Evolutionary conservation across 306 rosid genomes (phyloP), one percentile per base, ranked within the genome.

Genomic region (Mucuna pruriens): DNA sequence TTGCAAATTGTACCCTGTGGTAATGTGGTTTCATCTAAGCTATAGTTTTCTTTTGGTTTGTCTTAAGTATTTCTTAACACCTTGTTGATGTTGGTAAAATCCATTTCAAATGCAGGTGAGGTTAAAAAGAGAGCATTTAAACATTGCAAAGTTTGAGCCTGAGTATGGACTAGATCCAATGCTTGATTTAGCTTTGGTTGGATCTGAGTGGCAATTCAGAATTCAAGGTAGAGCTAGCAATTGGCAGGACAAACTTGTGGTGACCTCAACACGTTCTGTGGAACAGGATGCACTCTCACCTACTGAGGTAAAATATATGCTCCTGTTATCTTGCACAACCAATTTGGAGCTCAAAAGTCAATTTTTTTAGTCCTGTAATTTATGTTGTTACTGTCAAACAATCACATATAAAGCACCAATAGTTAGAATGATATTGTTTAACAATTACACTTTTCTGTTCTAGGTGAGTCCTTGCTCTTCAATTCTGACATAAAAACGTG

Each of bases 171-270:
- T 94, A 58, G 97, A 94, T 83, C 98, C 97, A 17, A 88, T 91
- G 97, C 90, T 92, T 45, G 98, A 94, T 90, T 84, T 94, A 70
- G 97, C 94, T 80, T 90, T 94, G 80, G 97, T 94, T 42, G 98
- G 98, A 75, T 91, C 97, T 2, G 98, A 94, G 79, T 94, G 98
- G 98, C 98, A 91, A 83, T 92, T 94, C 71, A 88, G 93, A 76
- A 90, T 94, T 76, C 98, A 90, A 86, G 90, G 97, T 80, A 94
- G 94, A 75, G 90, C 98, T 52, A 94, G 98, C 90, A 90, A 87
- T 84, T 94, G 98, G 97, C 94, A 94, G 87, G 97, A 92, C 55
- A 94, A 94, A 84, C 88, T 92, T 87, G 98, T 92, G 52, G 98
- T 94, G 84, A 94, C 97, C 33, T 94, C 98, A 23, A 94, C 97